A percentile compares a stretch with the other conserved stretches of the same genome.
phyloP scores from a whole-genome alignment of 2,329 filamentous ascomycete species.

The Aspergillus candidus region DNA sequence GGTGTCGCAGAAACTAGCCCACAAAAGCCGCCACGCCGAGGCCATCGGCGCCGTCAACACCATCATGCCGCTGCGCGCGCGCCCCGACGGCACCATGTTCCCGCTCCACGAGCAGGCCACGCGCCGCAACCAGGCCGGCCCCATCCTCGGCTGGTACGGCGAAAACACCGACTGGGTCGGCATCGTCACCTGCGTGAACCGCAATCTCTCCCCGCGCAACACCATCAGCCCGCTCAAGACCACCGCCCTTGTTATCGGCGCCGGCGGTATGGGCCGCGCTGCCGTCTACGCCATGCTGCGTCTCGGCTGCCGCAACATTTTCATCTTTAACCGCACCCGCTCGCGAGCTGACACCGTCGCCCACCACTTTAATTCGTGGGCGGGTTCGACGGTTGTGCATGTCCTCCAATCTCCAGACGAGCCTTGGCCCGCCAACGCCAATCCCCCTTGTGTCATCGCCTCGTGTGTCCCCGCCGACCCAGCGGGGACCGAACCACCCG shows the following conservation, averaged over 20 bases:
- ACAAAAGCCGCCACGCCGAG: conserved; percentile 39
- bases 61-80: conserved; percentile 37
- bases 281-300: conserved; percentile 74
- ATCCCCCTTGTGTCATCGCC: conserved; percentile 65
- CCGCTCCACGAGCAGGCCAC: conserved; percentile 35
- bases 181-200: conserved; percentile 37
- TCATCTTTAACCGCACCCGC: conserved; percentile 65
- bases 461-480: conserved; percentile 69
- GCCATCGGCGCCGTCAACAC: conserved; percentile 43
- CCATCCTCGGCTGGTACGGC: conserved; percentile 38
- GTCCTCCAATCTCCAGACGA: conserved; percentile 56
- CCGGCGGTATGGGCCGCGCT: conserved; percentile 71
- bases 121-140: conserved; percentile 38
- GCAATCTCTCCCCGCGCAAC: conserved; percentile 44
- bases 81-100: conserved; percentile 31
- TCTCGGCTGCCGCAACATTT: conserved; percentile 68
- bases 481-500: conserved; percentile 57
- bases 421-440: conserved; percentile 59
- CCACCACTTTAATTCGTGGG: conserved; percentile 58
- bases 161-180: conserved; percentile 43
- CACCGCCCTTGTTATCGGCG: conserved; percentile 51
- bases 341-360: conserved; percentile 63
- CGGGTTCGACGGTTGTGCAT: conserved; percentile 34
- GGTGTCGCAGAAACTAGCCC: conserved; percentile 31
- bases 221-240: conserved; percentile 47